phyloP scores from a whole-genome alignment of 148 eudicot species.

The Oxyria digyna region DNA sequence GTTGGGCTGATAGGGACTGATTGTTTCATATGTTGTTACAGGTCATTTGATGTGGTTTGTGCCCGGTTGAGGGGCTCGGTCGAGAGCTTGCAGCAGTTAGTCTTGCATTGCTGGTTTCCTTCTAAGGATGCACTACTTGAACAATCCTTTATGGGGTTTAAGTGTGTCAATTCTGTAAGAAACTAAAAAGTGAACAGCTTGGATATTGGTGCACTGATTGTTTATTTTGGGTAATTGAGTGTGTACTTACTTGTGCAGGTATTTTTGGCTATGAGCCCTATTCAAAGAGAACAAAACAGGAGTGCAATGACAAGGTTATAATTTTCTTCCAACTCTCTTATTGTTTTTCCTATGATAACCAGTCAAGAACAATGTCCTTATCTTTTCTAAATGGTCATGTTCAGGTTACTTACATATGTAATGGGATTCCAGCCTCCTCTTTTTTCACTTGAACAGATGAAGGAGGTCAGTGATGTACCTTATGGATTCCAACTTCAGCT shows the following conservation, averaged over 20 bases:
- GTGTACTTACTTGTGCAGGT: slow-evolving; percentile 31
- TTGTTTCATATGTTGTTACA: slow-evolving; percentile 13
- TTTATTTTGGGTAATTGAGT: background rate
- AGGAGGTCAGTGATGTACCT: slow-evolving; percentile 45
- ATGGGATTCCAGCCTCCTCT: slow-evolving; percentile 35
- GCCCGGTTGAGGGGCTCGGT: slow-evolving; percentile 33
- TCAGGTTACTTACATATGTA: slow-evolving; percentile 56
- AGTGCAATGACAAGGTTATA: slow-evolving; percentile 47
- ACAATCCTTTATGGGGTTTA: slow-evolving; percentile 44
- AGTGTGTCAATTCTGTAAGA: slow-evolving; percentile 55
- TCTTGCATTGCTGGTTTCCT: slow-evolving; percentile 32
- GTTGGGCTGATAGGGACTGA: background rate
- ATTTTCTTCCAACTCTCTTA: slow-evolving; percentile 3
- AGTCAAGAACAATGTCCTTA: background rate
- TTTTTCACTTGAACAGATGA: slow-evolving; percentile 51
- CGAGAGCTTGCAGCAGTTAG: slow-evolving; percentile 37
- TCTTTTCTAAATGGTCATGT: slow-evolving; percentile 3
- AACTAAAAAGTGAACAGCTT: background rate
- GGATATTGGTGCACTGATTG: background rate
- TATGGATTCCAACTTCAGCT: background rate
- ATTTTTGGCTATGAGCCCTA: slow-evolving; percentile 40
- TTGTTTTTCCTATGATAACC: background rate
- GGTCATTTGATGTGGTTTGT: slow-evolving; percentile 55
- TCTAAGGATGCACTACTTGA: slow-evolving; percentile 45
- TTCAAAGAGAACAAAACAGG: slow-evolving; percentile 43